A percentile compares a stretch with the other conserved stretches of the same genome.
These are phyloP conservation scores for Oryza punctata DNA, from an alignment of 176 grass and related monocot genomes.

Conservation along the genomic window DNA sequence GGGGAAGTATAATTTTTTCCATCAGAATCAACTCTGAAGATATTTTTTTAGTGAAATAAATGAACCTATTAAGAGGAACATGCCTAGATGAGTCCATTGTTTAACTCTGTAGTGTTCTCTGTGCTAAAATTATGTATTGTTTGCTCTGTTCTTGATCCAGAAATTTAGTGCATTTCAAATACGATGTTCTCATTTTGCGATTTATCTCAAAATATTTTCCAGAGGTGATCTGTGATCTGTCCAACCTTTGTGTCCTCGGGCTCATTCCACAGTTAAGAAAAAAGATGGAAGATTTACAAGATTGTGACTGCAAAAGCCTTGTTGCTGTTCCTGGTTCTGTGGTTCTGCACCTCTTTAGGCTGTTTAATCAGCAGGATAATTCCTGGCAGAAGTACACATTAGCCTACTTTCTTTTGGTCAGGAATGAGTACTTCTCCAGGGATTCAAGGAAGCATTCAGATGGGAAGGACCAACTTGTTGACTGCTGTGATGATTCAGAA, in stretches of 20 bases:
- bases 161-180: constrained; percentile 11
- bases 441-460: constrained; percentile 36
- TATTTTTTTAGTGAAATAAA: neutral
- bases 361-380: constrained; percentile 59
- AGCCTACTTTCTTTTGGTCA: constrained; percentile 62
- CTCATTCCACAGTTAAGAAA: constrained; percentile 19
- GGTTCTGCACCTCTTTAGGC: constrained; percentile 59
- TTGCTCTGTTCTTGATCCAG: neutral
- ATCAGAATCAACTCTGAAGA: neutral
- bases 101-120: neutral
- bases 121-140: neutral
- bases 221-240: constrained; percentile 24
- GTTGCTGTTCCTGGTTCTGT: constrained; percentile 58
- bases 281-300: constrained; percentile 60
- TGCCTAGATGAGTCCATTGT: neutral
- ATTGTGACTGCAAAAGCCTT: constrained; percentile 52
- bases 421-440: constrained; percentile 49
- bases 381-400: constrained; percentile 70
- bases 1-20: neutral
- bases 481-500: constrained; percentile 39
- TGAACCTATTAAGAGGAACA: neutral
- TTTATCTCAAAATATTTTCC: constrained; percentile 29
- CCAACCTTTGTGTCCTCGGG: constrained; percentile 5
- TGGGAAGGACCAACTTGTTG: constrained; percentile 35
- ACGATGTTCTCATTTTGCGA: constrained; percentile 6